Conservation (phyloP, 2,329 filamentous ascomycete species). For the Colletotrichum musae region DNA sequence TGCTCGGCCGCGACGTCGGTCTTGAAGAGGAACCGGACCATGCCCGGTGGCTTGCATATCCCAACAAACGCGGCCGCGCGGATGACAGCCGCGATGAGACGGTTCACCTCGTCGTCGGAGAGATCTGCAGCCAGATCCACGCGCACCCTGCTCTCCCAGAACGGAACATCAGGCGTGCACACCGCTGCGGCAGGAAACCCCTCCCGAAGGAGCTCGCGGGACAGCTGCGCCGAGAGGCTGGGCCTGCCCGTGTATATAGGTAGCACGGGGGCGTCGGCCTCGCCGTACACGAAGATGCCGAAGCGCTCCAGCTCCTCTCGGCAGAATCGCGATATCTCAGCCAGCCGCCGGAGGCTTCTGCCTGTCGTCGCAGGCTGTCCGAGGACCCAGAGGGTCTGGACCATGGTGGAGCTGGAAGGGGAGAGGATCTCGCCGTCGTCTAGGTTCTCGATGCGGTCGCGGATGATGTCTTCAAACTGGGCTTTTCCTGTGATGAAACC, state of each 20-base stretch:
- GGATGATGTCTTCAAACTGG: constrained; percentile 16
- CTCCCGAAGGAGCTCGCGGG: constrained; percentile 27
- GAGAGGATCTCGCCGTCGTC: constrained; percentile 13
- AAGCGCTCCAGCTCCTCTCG: constrained; percentile 32
- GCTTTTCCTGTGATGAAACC: constrained; percentile 34
- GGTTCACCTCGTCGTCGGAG: constrained; percentile 26
- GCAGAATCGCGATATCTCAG: constrained; percentile 24
- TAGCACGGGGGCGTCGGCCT: constrained; percentile 22
- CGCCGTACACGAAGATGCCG: constrained; percentile 38
- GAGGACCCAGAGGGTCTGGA: constrained; percentile 37
- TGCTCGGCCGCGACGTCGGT: not conserved
- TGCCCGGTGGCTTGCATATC: not conserved
- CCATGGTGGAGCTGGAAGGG: constrained; percentile 30
- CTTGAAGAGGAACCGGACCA: not conserved
- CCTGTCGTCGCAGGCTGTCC: constrained; percentile 29
- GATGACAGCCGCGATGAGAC: constrained; percentile 26
- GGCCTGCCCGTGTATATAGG: constrained; percentile 35
- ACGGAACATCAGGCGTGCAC: constrained; percentile 34
- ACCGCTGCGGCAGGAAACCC: constrained; percentile 36
- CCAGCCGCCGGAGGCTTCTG: constrained; percentile 22
- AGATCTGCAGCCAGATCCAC: constrained; percentile 41
- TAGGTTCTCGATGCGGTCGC: constrained; percentile 5
- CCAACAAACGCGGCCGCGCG: constrained; percentile 6
- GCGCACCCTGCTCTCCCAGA: constrained; percentile 42
- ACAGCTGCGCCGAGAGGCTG: constrained; percentile 28